Evolutionary conservation across 768 basidiomycete species (phyloP).

Genomic region (Xerocomus brunneocitrinus): DNA sequence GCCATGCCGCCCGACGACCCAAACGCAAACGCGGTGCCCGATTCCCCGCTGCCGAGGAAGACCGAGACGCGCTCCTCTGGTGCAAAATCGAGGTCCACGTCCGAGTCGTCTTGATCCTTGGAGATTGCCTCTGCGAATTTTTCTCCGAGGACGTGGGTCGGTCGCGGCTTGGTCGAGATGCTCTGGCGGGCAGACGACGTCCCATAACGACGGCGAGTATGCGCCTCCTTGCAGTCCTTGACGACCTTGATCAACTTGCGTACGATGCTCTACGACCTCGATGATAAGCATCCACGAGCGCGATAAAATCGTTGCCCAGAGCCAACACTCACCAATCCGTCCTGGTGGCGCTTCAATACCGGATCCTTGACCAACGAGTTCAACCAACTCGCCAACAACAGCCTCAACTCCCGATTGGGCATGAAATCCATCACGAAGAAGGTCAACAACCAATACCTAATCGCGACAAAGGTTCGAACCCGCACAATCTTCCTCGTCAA

Average conservation of each 20-base stretch:
- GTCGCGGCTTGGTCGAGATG: slow-evolving; percentile 31
- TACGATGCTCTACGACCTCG: slow-evolving; percentile 59
- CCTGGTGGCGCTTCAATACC: slow-evolving; percentile 57
- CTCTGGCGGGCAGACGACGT: slow-evolving; percentile 30
- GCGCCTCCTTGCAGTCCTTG: slow-evolving; percentile 72
- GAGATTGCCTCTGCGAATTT: slow-evolving; percentile 58
- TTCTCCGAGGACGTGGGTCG: slow-evolving; percentile 51
- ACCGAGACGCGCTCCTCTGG: slow-evolving; percentile 43
- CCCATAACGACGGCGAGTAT: slow-evolving; percentile 39
- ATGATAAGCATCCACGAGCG: slow-evolving; percentile 3
- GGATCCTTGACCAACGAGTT: slow-evolving; percentile 74
- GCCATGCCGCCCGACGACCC: slow-evolving; percentile 19
- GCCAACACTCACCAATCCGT: slow-evolving; percentile 60
- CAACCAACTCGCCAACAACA: slow-evolving; percentile 72
- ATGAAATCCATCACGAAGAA: slow-evolving; percentile 89
- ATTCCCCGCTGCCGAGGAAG: slow-evolving; percentile 36
- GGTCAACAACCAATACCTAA: slow-evolving; percentile 86
- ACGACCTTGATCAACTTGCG: slow-evolving; percentile 79
- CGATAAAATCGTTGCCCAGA: background rate
- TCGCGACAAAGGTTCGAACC: slow-evolving; percentile 84
- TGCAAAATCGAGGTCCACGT: slow-evolving; percentile 75
- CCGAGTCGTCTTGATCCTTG: slow-evolving; percentile 54
- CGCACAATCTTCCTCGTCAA: slow-evolving; percentile 72
- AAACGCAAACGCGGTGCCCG: slow-evolving; percentile 43
- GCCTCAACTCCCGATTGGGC: slow-evolving; percentile 70